Conservation (phyloP, 225 moss, liverwort and hornwort species). For the Pleurozium schreberi region DNA sequence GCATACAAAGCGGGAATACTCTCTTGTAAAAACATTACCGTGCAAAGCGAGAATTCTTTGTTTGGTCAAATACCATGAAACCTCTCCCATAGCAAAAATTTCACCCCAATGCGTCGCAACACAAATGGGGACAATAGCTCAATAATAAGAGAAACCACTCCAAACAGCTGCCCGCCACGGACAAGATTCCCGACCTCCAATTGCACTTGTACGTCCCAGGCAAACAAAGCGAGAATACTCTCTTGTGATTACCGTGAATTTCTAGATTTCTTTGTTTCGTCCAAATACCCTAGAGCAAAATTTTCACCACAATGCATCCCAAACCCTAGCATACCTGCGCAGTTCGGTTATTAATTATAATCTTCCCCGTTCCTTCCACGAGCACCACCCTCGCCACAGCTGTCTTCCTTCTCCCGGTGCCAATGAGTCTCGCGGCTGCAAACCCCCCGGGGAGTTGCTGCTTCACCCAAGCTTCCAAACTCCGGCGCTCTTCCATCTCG, state of each 20-base stretch:
- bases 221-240: neutral
- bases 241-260: too few relatives aligned
- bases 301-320: neutral
- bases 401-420: slow-evolving; percentile 73
- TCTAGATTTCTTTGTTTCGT: neutral
- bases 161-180: neutral
- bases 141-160: neutral
- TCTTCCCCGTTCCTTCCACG: slow-evolving; percentile 67
- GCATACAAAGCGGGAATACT: neutral
- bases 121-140: neutral
- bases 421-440: slow-evolving; percentile 68
- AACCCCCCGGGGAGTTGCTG: slow-evolving; percentile 80
- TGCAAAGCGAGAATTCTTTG: neutral
- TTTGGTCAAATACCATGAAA: neutral
- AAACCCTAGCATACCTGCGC: slow-evolving; percentile 53
- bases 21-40: neutral
- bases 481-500: slow-evolving; percentile 8
- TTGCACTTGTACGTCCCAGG: neutral
- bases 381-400: slow-evolving; percentile 84
- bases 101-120: neutral
- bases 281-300: neutral
- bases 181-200: neutral
- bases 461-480: slow-evolving; percentile 68
- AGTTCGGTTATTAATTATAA: slow-evolving; percentile 79
- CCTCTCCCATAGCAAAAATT: neutral